Evolutionary conservation across 2,329 filamentous ascomycete genomes (phyloP), one percentile per base, ranked within the genome.

Genomic region (Xylariales sp.): DNA sequence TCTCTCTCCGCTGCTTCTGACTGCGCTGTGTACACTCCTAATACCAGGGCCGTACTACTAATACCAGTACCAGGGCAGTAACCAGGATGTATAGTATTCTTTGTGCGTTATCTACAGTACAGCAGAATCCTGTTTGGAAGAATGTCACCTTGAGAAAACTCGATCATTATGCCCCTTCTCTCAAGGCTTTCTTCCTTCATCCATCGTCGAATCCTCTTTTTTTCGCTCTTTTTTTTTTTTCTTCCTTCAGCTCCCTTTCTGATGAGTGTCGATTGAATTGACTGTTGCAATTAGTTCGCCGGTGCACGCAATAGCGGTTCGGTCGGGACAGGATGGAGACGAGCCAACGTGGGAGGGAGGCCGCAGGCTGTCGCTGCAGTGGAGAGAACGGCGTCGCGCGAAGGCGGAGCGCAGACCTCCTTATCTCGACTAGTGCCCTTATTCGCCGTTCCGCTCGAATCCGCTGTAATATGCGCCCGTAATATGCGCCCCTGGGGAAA

Each of bases 331-430:
- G 46, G 53, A 34, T 30, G 12, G 53, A 39, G 58, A 14, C 43
- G 16, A 14, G 30, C 43, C 39, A 23, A 56, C 39, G 39, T 41
- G 4, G 5, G 14, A 41, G 39, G 5, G 9, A 14, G 39, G 10
- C 39, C 39, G 32, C 36, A 56, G 52, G 18, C 48, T 12, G 41
- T 62, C 43, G 41, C 46, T 39, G 8, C 10, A 55, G 63, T 50
- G 52, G 45, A 50, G 50, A 46, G 55, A 43, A 50, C 12, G 55
- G 8, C 32, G 46, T 61, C 57, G 34, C 43, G 36, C 52, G 53
- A 61, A 55, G 56, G 18, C 30, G 50, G 46, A 52, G 28, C 7
- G 28, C 34, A 32, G 53, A 9, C 53, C 52, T 41, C 34, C 32
- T 23, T 41, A 61, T 36, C 12, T 30, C 45, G 30, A 34, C n/a